These are phyloP conservation scores for Penicillium atrosanguineum DNA, from an alignment of 495 filamentous ascomycete species.

Conservation along the genomic window DNA sequence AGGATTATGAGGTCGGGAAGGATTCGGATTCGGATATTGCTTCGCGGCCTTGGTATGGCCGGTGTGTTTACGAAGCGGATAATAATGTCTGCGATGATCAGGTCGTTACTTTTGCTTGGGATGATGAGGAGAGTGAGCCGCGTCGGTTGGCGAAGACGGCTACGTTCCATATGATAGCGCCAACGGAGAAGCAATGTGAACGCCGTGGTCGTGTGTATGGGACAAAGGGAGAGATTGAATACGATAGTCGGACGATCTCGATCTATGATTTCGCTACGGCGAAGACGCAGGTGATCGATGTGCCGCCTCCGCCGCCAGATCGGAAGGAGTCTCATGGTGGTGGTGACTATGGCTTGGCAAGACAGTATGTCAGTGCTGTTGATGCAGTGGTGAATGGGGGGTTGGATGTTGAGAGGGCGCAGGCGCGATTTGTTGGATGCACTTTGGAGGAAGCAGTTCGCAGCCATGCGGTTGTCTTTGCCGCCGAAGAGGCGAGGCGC, in stretches of 20 bases:
- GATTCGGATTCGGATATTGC: constrained; percentile 54
- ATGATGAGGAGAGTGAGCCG: constrained; percentile 44
- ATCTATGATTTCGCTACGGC: constrained; percentile 40
- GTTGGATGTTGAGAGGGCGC: constrained; percentile 67
- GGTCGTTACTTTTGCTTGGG: constrained; percentile 81
- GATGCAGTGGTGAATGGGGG: constrained; percentile 71
- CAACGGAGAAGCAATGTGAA: constrained; percentile 82
- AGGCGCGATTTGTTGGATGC: constrained; percentile 73
- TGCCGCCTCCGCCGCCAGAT: constrained; percentile 36
- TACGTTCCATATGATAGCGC: constrained; percentile 89
- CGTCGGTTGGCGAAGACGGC: constrained; percentile 71
- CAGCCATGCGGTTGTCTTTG: constrained; percentile 93
- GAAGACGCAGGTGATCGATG: constrained; percentile 21
- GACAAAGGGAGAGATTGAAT: constrained; percentile 77
- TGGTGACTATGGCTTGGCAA: constrained; percentile 78
- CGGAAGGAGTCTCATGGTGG: constrained; percentile 66
- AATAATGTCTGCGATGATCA: constrained; percentile 92
- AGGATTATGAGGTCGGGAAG: constrained; percentile 60
- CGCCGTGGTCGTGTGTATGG: constrained; percentile 82
- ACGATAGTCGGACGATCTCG: constrained; percentile 51
- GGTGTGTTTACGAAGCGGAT: constrained; percentile 89
- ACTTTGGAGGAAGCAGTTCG: constrained; percentile 78
- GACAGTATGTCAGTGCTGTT: constrained; percentile 77
- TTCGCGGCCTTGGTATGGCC: constrained; percentile 76
- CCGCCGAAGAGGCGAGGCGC: constrained; percentile 80